phyloP scores from a whole-genome alignment of 164 flowering plant genomes.

The Tinospora cordifolia region DNA sequence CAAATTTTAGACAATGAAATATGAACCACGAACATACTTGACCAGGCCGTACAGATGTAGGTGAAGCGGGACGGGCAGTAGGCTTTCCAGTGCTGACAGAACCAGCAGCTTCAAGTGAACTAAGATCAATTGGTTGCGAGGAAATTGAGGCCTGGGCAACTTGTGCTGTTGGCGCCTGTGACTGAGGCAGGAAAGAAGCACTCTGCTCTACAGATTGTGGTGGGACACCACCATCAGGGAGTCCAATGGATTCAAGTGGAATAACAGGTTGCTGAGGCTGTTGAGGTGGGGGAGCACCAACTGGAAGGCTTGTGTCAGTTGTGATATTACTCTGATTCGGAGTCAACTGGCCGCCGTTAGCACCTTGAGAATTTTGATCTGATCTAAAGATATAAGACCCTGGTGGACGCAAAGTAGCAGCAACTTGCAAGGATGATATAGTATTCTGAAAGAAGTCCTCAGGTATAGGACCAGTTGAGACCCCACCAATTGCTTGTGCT shows the following conservation, averaged over 20 bases:
- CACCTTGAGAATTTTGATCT: constrained; percentile 45
- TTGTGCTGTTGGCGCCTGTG: constrained; percentile 32
- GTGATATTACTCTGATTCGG: constrained; percentile 35
- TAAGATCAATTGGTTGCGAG: constrained; percentile 86
- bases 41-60: constrained; percentile 84
- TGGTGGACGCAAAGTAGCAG: constrained; percentile 71
- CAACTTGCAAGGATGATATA: constrained; percentile 81
- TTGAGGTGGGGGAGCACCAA: constrained; percentile 75
- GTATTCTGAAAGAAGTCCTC: constrained; percentile 98
- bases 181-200: constrained; percentile 22
- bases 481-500: constrained; percentile 51
- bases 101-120: constrained; percentile 63
- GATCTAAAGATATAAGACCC: constrained; percentile 49
- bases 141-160: constrained; percentile 30
- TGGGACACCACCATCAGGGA: constrained; percentile 93
- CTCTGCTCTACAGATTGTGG: constrained; percentile 50
- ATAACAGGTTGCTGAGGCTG: constrained; percentile 38
- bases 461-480: constrained; percentile 74
- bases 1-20: not conserved
- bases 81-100: constrained; percentile 43
- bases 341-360: constrained; percentile 25
- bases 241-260: constrained; percentile 50
- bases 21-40: constrained; percentile 41
- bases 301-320: constrained; percentile 54
- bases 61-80: constrained; percentile 39